Conservation (phyloP, 1,284 basidiomycete genomes). For the Apiotrichum porosum region DNA sequence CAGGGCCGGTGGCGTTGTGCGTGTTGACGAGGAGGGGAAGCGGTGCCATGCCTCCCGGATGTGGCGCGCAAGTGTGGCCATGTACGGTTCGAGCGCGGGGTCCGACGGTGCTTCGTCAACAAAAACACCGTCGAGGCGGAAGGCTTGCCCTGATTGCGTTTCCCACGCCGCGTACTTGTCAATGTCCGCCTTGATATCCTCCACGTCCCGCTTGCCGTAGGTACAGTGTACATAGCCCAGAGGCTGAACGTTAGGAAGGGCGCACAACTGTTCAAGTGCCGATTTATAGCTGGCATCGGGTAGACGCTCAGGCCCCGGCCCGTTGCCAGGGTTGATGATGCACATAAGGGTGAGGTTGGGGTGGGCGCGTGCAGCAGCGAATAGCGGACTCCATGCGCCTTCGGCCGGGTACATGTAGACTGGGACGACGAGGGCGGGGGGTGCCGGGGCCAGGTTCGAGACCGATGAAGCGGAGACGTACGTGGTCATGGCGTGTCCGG, state of each 20-base stretch:
- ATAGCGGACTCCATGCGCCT: constrained; percentile 3
- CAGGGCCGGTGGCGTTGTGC: too few species aligned
- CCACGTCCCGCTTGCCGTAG: constrained; percentile 2
- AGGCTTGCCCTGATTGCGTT: background rate
- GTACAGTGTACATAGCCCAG: constrained; percentile 11
- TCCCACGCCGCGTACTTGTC: constrained; percentile 8
- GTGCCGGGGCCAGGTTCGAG: too few species aligned
- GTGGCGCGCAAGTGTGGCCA: constrained; percentile 1
- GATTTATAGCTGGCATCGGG: constrained; percentile 5
- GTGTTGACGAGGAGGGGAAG: too few species aligned
- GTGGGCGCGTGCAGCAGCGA: constrained; percentile 2
- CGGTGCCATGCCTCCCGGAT: constrained; percentile 1
- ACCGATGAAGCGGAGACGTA: too few species aligned
- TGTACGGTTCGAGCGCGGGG: background rate
- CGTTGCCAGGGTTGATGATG: constrained; percentile 13
- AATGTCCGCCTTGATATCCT: constrained; percentile 5
- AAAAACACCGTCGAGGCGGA: constrained; percentile 9
- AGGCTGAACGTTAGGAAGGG: constrained; percentile 5
- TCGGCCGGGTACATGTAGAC: constrained; percentile 12
- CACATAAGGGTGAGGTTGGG: constrained; percentile 4
- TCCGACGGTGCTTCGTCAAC: constrained; percentile 14
- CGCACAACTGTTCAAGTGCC: constrained; percentile 1
- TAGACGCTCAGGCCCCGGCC: background rate
- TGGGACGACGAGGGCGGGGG: constrained; percentile 4
- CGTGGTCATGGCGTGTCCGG: too few species aligned